Evolutionary conservation across 805 yeast species (phyloP), one percentile per base, ranked within the genome.

Genomic region (Priceomyces medius): DNA sequence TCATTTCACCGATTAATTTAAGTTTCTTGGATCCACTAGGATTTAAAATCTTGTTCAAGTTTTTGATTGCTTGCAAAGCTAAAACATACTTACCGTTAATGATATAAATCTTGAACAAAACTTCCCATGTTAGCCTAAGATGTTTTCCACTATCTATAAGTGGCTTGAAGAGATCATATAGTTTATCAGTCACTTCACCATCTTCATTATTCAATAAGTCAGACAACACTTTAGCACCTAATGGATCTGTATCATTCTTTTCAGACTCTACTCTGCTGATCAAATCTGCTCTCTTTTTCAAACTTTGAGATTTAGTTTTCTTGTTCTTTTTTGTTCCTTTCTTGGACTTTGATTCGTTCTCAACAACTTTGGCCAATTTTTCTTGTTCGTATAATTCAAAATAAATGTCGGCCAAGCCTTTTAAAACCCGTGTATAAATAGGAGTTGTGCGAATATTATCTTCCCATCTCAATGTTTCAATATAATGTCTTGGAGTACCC

Each of bases 401-500:
- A 50, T 81, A 79, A 27, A 86, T 60, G 14, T 71, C 63, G 20
- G 82, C 63, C 26, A 88, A 76, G 1, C 93, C 95, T 34, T 66
- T 62, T 44, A 83, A 71, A 1, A 86, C 86, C 41, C 93, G 76
- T n/a, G 77, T 69, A 55, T 79, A 88, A 39, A 85, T 75, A 3
- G 95, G 88, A 24, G 85, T 79, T 7, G 79, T 58, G 58, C 73
- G 89, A 35, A 93, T 60, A 16, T 66, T 59, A 59, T 90, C 95
- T 42, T 82, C 96, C 98, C 98, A 93, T 37, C 71, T 62, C 38
- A 90, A 50, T 77, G 87, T 79, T 14, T 81, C 82, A 20, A 86
- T 51, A 58, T 91, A 93, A 7, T 91, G 83, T 48, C 95, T 77
- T 19, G 91, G 83, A 5, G 97, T 88, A 17, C 97, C 98, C 52